Base-by-base conservation (phyloP, 2,329 filamentous ascomycete genomes). In the Domatiomyces globalis region DNA sequence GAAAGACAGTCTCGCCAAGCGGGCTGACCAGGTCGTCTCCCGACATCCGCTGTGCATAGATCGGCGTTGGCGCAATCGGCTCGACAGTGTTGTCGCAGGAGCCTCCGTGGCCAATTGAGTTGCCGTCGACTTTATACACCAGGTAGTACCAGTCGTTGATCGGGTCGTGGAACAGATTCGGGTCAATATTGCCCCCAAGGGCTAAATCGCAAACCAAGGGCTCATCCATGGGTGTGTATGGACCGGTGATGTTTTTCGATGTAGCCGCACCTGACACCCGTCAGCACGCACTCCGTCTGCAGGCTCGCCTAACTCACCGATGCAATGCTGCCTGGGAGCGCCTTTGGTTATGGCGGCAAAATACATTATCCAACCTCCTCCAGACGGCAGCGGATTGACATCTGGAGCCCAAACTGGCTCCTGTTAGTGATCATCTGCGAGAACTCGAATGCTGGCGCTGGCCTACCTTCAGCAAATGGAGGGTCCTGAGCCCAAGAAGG, bases 81-180 rank as follows among this genome's bases (percentile, higher is more conserved):
- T 12, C 22, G 5, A 51, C 47, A n/a, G 49, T 46, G 42, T 57
- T 57, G 1, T 45, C 48, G 53, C 67, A 70, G 9, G 60, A 58
- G 6, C 69, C 69, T 36, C 67, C 66, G n/a, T 60, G 58, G 25
- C 67, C 63, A 25, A 73, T 63, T 48, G 68, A 67, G 63, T 81
- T 81, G 17, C 79, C 79, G 59, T 83, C 79, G 27, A 81, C 66
- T 63, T 83, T 83, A 65, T 80, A 83, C 17, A 76, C 66, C 6
- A 82, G 68, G 59, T 79, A 82, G n/a, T 71, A 70, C 36, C 62
- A 69, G 15, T 73, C 74, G 50, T 71, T 68, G 51, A 54, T 42
- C 5, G 61, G 60, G 53, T 82, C 78, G 4, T 66, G 59, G 61
- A 78, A 81, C 4, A 75, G 76, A 1, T 75, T 68, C 1, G 78